phyloP scores from a whole-genome alignment of 1,139 yeast genomes.

The Sugiyamaella paludigena region DNA sequence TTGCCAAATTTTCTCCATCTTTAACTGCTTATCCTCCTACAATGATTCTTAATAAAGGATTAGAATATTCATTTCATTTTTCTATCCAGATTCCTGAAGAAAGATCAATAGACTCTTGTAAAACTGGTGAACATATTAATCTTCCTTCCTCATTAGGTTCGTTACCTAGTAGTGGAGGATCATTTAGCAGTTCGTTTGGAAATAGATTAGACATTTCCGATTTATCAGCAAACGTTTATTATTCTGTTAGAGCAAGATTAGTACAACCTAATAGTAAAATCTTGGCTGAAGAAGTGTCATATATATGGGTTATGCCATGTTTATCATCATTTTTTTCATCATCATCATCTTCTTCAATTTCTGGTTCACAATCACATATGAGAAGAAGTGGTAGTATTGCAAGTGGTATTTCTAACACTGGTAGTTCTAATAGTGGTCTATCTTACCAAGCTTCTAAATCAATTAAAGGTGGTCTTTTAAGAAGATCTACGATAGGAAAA shows the following conservation, averaged over 20 bases:
- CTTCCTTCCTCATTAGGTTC: conserved; percentile 14
- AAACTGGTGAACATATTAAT: conserved; percentile 7
- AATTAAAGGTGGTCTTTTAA: conserved; percentile 2
- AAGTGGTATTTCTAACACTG: background rate
- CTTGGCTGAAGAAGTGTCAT: conserved; percentile 3
- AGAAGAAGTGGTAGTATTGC: background rate
- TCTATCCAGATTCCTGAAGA: conserved; percentile 16
- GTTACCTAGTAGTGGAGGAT: conserved; percentile 10
- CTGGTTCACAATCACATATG: background rate
- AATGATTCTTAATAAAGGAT: conserved; percentile 9
- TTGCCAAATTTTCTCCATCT: conserved; percentile 12
- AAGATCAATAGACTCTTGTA: conserved; percentile 12
- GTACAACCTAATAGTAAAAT: conserved; percentile 3
- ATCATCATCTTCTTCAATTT: conserved; percentile 2
- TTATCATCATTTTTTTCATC: background rate
- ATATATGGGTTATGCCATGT: conserved; percentile 8
- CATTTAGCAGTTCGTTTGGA: conserved; percentile 3
- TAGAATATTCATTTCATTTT: conserved; percentile 16
- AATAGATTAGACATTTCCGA: conserved; percentile 12
- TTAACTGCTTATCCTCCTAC: conserved; percentile 13
- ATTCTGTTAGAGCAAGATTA: conserved; percentile 11
- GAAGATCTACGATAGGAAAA: background rate
- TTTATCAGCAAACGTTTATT: conserved; percentile 9
- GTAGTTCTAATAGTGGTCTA: background rate
- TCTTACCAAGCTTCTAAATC: conserved; percentile 2